Percentiles rank a stretch among this genome's conserved stretches.
Evolutionary conservation across 352 stramenopile species (phyloP).

Genomic region (Peronospora belbahrii): DNA sequence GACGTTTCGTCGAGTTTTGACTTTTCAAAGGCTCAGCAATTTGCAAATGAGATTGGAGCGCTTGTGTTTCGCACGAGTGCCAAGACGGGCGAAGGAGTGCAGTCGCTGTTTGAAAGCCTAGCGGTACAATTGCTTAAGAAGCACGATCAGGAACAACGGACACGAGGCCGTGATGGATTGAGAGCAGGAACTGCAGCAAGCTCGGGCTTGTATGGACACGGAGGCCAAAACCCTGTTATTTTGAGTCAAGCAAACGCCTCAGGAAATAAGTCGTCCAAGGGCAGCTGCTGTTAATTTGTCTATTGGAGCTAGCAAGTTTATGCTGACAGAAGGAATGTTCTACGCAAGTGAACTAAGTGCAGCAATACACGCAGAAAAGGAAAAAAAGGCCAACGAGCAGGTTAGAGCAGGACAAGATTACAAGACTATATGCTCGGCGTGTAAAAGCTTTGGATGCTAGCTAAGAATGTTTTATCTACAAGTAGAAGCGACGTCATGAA

Average conservation of each 20-base stretch:
- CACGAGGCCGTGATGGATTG: constrained; percentile 41
- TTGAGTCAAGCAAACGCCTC: constrained; percentile 21
- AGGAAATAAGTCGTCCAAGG: constrained; percentile 23
- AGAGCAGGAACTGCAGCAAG: constrained; percentile 20
- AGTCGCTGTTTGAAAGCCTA: constrained; percentile 66
- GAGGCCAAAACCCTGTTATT: constrained; percentile 30
- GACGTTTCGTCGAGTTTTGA: constrained; percentile 59
- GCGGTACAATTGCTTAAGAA: constrained; percentile 68
- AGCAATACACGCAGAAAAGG: constrained; percentile 1
- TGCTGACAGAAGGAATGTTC: constrained; percentile 7
- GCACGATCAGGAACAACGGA: constrained; percentile 54
- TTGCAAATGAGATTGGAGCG: constrained; percentile 74
- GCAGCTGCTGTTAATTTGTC: constrained; percentile 29
- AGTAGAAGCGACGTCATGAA: constrained; percentile 6
- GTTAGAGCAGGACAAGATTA: constrained; percentile 8
- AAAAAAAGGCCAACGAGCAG: constrained; percentile 1
- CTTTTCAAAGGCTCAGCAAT: constrained; percentile 61
- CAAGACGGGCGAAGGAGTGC: constrained; percentile 74
- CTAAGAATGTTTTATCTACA: constrained; percentile 29
- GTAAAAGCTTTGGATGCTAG: constrained; percentile 16
- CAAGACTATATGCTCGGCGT: constrained; percentile 3
- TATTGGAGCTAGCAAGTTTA: constrained; percentile 1
- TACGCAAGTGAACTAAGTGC: background rate
- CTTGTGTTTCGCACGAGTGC: constrained; percentile 75
- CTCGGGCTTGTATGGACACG: constrained; percentile 21